These are phyloP conservation scores for Dittrichia graveolens DNA, from an alignment of 129 eudicot species.

Conservation along the genomic window DNA sequence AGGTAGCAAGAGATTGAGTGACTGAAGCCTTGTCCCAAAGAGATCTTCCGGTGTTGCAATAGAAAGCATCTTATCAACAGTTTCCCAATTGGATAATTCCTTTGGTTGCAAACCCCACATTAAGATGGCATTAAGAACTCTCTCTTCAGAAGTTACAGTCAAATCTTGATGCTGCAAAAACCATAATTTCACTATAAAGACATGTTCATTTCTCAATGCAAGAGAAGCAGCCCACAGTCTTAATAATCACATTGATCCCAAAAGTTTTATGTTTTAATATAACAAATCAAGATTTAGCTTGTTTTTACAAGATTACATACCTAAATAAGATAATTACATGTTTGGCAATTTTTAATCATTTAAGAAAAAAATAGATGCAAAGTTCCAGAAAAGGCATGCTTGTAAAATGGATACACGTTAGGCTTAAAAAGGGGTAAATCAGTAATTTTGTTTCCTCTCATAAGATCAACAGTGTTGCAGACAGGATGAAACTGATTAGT, in stretches of 20 bases:
- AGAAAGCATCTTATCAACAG: slow-evolving; percentile 54
- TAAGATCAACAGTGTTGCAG: neutral
- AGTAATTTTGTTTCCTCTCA: neutral
- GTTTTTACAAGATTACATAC: slow-evolving; percentile 3
- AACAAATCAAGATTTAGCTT: neutral
- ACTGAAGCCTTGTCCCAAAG: slow-evolving; percentile 60
- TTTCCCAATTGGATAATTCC: slow-evolving; percentile 72
- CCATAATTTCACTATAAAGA: slow-evolving; percentile 33
- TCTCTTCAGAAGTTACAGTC: slow-evolving; percentile 94
- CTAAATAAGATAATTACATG: neutral
- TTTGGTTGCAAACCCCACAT: slow-evolving; percentile 74
- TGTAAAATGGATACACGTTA: too few relatives aligned
- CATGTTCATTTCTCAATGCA: slow-evolving; percentile 42
- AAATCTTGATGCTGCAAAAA: slow-evolving; percentile 91
- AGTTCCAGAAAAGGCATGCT: too few relatives aligned
- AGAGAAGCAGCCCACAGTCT: slow-evolving; percentile 47
- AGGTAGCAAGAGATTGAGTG: slow-evolving; percentile 51
- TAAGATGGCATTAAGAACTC: slow-evolving; percentile 80
- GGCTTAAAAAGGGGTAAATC: neutral
- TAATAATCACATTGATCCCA: slow-evolving; percentile 15
- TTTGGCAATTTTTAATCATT: too few relatives aligned
- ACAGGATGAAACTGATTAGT: neutral
- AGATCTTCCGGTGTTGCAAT: slow-evolving; percentile 51
- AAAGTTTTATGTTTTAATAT: slow-evolving; percentile 3
- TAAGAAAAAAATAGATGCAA: too few relatives aligned